Percentiles rank a stretch among this genome's conserved stretches.
Evolutionary conservation across 176 grass and related monocot genomes (phyloP).

Genomic region (Coix lacrymajobi): DNA sequence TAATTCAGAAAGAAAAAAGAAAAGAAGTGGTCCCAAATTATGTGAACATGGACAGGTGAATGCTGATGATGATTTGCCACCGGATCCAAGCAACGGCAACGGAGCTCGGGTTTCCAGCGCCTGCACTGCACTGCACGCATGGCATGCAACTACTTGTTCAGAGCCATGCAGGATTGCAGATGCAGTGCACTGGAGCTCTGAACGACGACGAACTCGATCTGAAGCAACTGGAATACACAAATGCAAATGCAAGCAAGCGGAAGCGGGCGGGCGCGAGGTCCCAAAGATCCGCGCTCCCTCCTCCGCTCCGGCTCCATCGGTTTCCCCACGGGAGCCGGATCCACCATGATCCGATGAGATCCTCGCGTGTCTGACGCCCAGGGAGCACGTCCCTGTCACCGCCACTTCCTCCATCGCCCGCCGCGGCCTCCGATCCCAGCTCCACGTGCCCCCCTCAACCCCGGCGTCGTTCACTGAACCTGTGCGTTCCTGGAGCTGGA

Average conservation of each 20-base stretch:
- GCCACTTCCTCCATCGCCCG: neutral
- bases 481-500: neutral
- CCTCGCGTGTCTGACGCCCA: neutral
- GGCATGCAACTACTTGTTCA: neutral
- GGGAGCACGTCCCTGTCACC: neutral
- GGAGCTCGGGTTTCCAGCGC: neutral
- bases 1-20: neutral
- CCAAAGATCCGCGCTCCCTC: neutral
- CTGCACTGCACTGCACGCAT: neutral
- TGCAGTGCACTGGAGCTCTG: neutral
- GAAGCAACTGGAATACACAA: neutral
- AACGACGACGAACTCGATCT: neutral
- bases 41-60: constrained; percentile 16
- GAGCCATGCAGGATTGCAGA: neutral
- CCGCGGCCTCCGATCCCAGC: neutral
- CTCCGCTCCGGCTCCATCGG: no score
- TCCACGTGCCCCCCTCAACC: neutral
- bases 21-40: neutral
- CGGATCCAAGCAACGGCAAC: neutral
- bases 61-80: neutral
- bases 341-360: neutral
- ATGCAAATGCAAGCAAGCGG: neutral
- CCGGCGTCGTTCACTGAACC: neutral
- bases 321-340: neutral
- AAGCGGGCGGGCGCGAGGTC: neutral